Evolutionary conservation across 768 basidiomycete species (phyloP).

Genomic region (Suillus alpinus): DNA sequence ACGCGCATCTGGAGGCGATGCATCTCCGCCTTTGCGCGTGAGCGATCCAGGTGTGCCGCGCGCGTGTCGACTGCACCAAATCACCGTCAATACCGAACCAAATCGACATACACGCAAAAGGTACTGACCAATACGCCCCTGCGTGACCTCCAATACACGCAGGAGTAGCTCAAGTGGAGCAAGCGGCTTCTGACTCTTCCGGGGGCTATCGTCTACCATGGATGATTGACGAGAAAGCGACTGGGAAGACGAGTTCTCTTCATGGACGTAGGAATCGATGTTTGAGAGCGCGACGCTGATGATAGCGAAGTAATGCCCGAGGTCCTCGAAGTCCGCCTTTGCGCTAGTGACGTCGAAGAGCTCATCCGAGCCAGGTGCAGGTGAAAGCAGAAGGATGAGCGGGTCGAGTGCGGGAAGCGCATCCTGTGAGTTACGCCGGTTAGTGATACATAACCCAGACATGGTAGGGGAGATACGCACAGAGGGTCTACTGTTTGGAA

Average conservation of each 20-base stretch:
- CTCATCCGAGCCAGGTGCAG: slow-evolving; percentile 36
- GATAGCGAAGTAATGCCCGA: slow-evolving; percentile 53
- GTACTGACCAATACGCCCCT: slow-evolving; percentile 59
- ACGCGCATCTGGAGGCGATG: slow-evolving; percentile 64
- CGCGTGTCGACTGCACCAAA: slow-evolving; percentile 59
- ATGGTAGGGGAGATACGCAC: slow-evolving; percentile 14
- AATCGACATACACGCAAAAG: neutral
- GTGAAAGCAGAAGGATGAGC: slow-evolving; percentile 49
- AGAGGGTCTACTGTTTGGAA: neutral
- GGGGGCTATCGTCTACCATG: slow-evolving; percentile 22
- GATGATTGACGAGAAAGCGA: slow-evolving; percentile 10
- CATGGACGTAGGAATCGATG: slow-evolving; percentile 52
- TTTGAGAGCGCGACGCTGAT: slow-evolving; percentile 59
- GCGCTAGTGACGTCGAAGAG: slow-evolving; percentile 54
- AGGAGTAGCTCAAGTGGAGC: slow-evolving; percentile 49
- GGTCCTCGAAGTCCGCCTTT: slow-evolving; percentile 58
- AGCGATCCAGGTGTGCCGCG: slow-evolving; percentile 73
- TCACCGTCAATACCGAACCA: neutral
- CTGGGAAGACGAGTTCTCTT: slow-evolving; percentile 35
- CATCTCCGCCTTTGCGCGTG: slow-evolving; percentile 65
- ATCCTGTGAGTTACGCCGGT: slow-evolving; percentile 30
- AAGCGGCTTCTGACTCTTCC: slow-evolving; percentile 30
- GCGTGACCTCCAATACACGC: slow-evolving; percentile 47
- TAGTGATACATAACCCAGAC: neutral
- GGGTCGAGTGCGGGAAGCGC: slow-evolving; percentile 50